Percentiles rank a stretch among this genome's conserved stretches.
phyloP scores from a whole-genome alignment of 805 yeast species.

The Kazachstania kunashirensis region DNA sequence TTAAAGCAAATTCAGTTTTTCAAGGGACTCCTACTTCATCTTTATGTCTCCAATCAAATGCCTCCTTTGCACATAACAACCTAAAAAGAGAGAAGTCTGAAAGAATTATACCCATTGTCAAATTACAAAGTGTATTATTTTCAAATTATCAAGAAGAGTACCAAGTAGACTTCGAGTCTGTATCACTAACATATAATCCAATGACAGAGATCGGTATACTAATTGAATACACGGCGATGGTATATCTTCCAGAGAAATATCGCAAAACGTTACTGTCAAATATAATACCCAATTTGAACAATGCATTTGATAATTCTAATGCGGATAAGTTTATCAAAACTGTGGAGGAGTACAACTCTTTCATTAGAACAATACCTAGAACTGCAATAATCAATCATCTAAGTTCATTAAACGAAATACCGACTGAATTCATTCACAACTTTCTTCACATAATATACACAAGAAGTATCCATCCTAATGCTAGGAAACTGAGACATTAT shows the following conservation, averaged over 20 bases:
- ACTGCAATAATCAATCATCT: conserved; percentile 28
- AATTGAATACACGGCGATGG: conserved; percentile 19
- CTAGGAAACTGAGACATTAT: conserved; percentile 53
- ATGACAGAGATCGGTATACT: conserved; percentile 28
- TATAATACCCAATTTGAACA: conserved; percentile 16
- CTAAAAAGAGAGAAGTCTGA: background rate
- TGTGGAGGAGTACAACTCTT: conserved; percentile 37
- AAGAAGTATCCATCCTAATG: conserved; percentile 69
- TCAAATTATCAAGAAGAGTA: conserved; percentile 20
- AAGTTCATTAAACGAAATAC: conserved; percentile 27
- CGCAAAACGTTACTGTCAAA: conserved; percentile 4
- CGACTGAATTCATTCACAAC: conserved; percentile 45
- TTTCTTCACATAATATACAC: conserved; percentile 63
- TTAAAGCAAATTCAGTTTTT: conserved; percentile 3
- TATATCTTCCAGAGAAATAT: conserved; percentile 19
- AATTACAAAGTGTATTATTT: conserved; percentile 17
- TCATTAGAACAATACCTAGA: conserved; percentile 32
- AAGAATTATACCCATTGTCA: conserved; percentile 6
- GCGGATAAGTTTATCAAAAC: conserved; percentile 22
- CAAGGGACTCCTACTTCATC: conserved; percentile 10
- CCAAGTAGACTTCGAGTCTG: conserved; percentile 15
- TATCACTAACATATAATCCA: conserved; percentile 18
- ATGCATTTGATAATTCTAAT: conserved; percentile 24
- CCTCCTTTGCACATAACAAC: no score
- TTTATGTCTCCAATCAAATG: no score